Percentiles rank a stretch among this genome's conserved stretches.
Conservation (phyloP, 352 stramenopile genomes). For the Phytopythium cucurbitacearum region DNA sequence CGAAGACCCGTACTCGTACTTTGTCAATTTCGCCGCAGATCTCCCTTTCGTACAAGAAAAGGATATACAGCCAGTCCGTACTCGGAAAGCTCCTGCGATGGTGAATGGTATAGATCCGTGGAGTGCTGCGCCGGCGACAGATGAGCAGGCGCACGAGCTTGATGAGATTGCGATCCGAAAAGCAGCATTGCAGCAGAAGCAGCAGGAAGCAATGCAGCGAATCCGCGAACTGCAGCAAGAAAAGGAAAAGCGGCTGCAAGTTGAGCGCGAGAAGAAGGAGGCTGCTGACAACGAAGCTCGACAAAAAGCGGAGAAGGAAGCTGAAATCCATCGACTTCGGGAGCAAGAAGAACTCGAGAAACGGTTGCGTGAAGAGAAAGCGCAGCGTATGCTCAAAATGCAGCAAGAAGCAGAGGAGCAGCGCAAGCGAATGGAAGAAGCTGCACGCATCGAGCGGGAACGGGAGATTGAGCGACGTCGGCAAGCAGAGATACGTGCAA, state of each 20-base stretch:
- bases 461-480: conserved; percentile 17
- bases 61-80: neutral
- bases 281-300: conserved; percentile 2
- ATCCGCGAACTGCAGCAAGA: conserved; percentile 38
- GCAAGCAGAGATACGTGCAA: conserved; percentile 17
- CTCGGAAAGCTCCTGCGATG: too few relatives aligned
- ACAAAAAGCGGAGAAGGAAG: conserved; percentile 29
- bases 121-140: conserved; percentile 5
- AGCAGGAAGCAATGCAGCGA: conserved; percentile 46
- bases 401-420: conserved; percentile 44
- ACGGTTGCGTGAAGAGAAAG: conserved; percentile 24
- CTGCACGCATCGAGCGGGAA: conserved; percentile 21
- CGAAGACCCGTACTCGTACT: conserved; percentile 72
- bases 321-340: conserved; percentile 13
- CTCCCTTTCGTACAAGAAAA: neutral
- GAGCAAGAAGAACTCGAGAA: conserved; percentile 28
- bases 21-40: conserved; percentile 35
- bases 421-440: conserved; percentile 31
- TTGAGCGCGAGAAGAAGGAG: conserved; percentile 39
- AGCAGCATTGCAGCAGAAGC: conserved; percentile 52
- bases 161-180: conserved; percentile 53
- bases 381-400: conserved; percentile 9
- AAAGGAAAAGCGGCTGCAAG: conserved; percentile 43
- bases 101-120: neutral
- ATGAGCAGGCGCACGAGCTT: conserved; percentile 39